phyloP scores from a whole-genome alignment of 768 basidiomycete genomes.

The Pseudohyphozyma bogoriensis region DNA sequence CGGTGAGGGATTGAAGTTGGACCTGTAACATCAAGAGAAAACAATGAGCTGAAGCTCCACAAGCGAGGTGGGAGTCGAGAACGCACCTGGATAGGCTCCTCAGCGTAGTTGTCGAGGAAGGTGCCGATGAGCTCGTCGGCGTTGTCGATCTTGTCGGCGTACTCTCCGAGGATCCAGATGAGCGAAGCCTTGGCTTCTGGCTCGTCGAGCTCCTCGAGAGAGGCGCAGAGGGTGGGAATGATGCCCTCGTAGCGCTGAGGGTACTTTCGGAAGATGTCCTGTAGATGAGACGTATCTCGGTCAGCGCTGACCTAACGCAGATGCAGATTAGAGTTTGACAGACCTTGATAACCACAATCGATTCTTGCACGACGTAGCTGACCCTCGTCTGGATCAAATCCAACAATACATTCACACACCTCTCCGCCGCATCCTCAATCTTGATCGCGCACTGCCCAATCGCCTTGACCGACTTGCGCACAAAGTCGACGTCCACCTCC shows the following conservation, averaged over 20 bases:
- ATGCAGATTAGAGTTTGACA: slow-evolving; percentile 26
- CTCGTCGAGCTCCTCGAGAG: slow-evolving; percentile 92
- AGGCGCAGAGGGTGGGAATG: slow-evolving; percentile 87
- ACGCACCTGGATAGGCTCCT: slow-evolving; percentile 47
- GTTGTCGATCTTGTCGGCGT: slow-evolving; percentile 94
- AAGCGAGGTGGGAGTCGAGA: not conserved
- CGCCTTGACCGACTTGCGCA: slow-evolving; percentile 83
- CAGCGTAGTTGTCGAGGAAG: slow-evolving; percentile 84
- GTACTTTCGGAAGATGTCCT: slow-evolving; percentile 98
- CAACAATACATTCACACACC: slow-evolving; percentile 85
- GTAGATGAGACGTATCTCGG: not conserved
- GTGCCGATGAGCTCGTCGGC: slow-evolving; percentile 81
- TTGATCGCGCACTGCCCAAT: slow-evolving; percentile 95
- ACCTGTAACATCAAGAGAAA: slow-evolving; percentile 45
- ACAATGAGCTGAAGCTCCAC: not conserved
- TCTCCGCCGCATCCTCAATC: slow-evolving; percentile 82
- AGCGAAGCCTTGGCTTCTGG: slow-evolving; percentile 95
- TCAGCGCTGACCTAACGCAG: not conserved
- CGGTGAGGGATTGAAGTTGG: slow-evolving; percentile 58
- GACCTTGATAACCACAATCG: slow-evolving; percentile 98
- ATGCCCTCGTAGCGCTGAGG: slow-evolving; percentile 93
- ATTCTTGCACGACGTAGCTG: slow-evolving; percentile 96
- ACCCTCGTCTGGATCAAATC: slow-evolving; percentile 88
- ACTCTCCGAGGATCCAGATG: slow-evolving; percentile 99
- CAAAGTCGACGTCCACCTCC: slow-evolving; percentile 97